phyloP scores from a whole-genome alignment of 73 alveolate species.

The Durusdinium trenchii region DNA sequence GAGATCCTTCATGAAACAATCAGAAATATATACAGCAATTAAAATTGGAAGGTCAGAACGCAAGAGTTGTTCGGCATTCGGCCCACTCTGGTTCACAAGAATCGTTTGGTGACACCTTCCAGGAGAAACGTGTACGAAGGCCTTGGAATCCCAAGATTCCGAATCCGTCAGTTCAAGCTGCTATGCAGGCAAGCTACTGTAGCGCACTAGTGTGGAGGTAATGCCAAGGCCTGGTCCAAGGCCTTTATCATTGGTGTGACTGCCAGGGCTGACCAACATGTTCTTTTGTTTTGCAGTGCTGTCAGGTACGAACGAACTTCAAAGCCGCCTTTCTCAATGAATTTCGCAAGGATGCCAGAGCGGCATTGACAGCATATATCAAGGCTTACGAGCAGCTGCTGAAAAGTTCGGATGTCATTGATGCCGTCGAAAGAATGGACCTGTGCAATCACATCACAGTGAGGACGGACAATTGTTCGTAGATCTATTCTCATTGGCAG shows the following conservation, averaged over 20 bases:
- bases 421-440: slow-evolving; percentile 57
- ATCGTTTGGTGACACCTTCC: not conserved
- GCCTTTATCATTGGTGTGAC: not conserved
- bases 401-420: not conserved
- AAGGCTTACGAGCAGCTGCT: slow-evolving; percentile 93
- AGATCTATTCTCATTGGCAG: not conserved
- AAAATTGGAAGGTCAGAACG: too few species aligned
- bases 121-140: slow-evolving; percentile 81
- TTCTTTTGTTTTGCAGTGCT: not conserved
- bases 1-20: too few species aligned
- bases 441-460: slow-evolving; percentile 84
- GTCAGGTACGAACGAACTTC: slow-evolving; percentile 74
- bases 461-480: slow-evolving; percentile 4
- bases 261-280: not conserved
- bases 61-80: too few species aligned
- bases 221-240: too few species aligned
- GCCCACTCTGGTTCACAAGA: too few species aligned
- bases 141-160: slow-evolving; percentile 60
- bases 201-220: not conserved
- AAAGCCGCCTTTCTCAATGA: slow-evolving; percentile 88
- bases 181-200: slow-evolving; percentile 52
- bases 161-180: slow-evolving; percentile 42
- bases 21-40: too few species aligned
- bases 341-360: slow-evolving; percentile 85
- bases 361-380: slow-evolving; percentile 64